Base-by-base conservation (phyloP, 192 early-diverging fungal species). In the Bifiguratus adelaidae region DNA sequence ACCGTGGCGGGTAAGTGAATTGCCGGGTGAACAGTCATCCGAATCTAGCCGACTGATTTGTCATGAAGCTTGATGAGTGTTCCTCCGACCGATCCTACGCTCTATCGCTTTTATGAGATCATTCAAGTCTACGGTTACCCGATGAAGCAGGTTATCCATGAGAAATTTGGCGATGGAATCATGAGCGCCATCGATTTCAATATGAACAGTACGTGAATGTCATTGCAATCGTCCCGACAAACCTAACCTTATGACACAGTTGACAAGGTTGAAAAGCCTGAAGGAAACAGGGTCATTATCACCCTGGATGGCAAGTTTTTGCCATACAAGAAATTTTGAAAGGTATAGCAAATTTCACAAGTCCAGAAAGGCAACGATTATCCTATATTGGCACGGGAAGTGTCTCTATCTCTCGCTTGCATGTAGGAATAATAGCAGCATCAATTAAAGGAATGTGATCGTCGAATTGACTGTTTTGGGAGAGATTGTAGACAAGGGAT, bases 91-190 rank as follows among this genome's bases (percentile, higher is more conserved):
- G 68, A 70, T 52, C 68, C 68, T 24, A 44, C 49, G n/a, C 35
- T 70, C 16, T 70, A 70, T 36, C 59, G 68, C 3, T 58, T 70
- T 11, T 58, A 59, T 25, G 68, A 70, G 25, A 67, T 67, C 15
- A 23, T 70, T 2, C 52, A 63, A 38, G 68, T 70, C 5, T 70
- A 59, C 48, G 68, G 68, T 4, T 63, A 63, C 43, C 63, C 68
- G 0, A 27, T 70, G 2, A 70, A 70, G 27, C 50, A 58, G 7
- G 41, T 70, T 18, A 67, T 70, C 19, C 55, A 66, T 33, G 68
- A 70, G 53, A 70, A 65, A 64, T 70, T 70, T 55, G 68, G 68
- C n/a, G 68, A 70, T 48, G 68, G 68, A 4, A 67, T 67, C 19
- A 70, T 70, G 68, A 63, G 60, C 12, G 68, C 68, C 25, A 59